A percentile compares a stretch with the other conserved stretches of the same genome.
Evolutionary conservation across 768 basidiomycete genomes (phyloP).

Genomic region (Phaffia tasmanica): DNA sequence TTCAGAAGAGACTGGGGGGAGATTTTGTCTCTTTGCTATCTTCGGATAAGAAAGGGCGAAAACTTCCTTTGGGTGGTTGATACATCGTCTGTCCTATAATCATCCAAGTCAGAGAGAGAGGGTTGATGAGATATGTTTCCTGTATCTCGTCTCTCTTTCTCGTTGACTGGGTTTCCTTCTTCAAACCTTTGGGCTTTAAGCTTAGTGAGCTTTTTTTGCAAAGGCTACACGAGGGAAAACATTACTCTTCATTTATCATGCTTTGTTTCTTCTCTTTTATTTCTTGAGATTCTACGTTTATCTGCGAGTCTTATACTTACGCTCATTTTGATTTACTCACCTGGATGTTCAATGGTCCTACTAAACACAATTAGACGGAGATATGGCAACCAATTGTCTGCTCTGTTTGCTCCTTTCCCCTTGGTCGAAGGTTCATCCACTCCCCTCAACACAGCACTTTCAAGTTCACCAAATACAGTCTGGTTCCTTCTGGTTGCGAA

Average conservation of each 20-base stretch:
- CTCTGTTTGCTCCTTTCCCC: conserved; percentile 6
- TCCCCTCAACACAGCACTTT: conserved; percentile 29
- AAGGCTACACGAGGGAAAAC: conserved; percentile 79
- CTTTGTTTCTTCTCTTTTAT: conserved; percentile 15
- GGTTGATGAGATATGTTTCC: conserved; percentile 23
- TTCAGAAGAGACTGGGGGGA: no score
- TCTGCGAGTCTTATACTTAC: conserved; percentile 26
- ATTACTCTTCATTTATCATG: conserved; percentile 37
- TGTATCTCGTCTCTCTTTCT: conserved; percentile 46
- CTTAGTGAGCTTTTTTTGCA: conserved; percentile 49
- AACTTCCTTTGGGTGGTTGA: conserved; percentile 39
- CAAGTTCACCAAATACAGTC: conserved; percentile 64
- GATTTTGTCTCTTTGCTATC: conserved; percentile 7
- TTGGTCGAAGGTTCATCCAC: conserved; percentile 16
- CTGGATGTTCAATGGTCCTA: conserved; percentile 29
- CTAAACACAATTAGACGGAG: not conserved
- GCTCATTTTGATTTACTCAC: conserved; percentile 39
- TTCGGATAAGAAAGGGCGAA: conserved; percentile 39
- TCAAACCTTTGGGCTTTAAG: conserved; percentile 81
- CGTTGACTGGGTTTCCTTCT: no score
- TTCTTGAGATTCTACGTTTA: conserved; percentile 21
- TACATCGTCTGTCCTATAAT: no score
- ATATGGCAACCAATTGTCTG: conserved; percentile 23
- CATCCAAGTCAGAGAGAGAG: no score
- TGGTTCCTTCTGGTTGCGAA: not conserved